Conservation (phyloP, 495 filamentous ascomycete species). For the Penicillium bovifimosum region DNA sequence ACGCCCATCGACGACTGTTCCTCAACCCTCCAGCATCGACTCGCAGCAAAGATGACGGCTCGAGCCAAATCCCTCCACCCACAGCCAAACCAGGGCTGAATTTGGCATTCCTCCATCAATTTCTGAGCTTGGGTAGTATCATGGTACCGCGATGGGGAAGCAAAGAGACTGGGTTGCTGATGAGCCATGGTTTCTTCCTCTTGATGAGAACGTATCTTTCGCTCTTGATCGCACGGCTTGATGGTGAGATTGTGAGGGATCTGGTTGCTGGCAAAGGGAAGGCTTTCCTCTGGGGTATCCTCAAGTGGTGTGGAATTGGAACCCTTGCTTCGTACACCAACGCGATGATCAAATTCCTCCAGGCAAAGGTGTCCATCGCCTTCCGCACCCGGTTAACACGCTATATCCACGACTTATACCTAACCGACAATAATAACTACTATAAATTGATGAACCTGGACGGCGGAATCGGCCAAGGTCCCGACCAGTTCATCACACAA, state of each 20-base stretch:
- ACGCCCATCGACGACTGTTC: slow-evolving; percentile 91
- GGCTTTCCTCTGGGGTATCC: slow-evolving; percentile 79
- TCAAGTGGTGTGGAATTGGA: slow-evolving; percentile 73
- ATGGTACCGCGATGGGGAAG: slow-evolving; percentile 94
- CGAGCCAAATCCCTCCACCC: slow-evolving; percentile 68
- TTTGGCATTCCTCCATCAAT: slow-evolving; percentile 96
- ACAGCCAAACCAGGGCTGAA: slow-evolving; percentile 91
- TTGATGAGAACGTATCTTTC: slow-evolving; percentile 92
- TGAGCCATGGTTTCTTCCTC: slow-evolving; percentile 64
- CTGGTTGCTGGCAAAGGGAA: slow-evolving; percentile 90
- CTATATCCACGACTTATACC: slow-evolving; percentile 96
- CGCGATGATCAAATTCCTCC: slow-evolving; percentile 96
- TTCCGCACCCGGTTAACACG: slow-evolving; percentile 94
- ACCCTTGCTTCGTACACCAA: slow-evolving; percentile 85
- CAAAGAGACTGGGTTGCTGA: slow-evolving; percentile 85
- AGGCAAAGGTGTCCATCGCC: slow-evolving; percentile 95
- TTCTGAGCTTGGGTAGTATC: slow-evolving; percentile 89
- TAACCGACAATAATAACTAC: slow-evolving; percentile 90
- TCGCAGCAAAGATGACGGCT: slow-evolving; percentile 63
- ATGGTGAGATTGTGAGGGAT: slow-evolving; percentile 95
- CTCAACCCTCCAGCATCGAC: slow-evolving; percentile 81
- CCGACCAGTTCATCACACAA: slow-evolving; percentile 97
- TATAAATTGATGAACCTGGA: slow-evolving; percentile 95
- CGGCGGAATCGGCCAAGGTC: slow-evolving; percentile 83
- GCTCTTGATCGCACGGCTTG: slow-evolving; percentile 82